These are phyloP conservation scores for Pleurotus pulmonarius DNA, from an alignment of 768 basidiomycete species.

Conservation along the genomic window DNA sequence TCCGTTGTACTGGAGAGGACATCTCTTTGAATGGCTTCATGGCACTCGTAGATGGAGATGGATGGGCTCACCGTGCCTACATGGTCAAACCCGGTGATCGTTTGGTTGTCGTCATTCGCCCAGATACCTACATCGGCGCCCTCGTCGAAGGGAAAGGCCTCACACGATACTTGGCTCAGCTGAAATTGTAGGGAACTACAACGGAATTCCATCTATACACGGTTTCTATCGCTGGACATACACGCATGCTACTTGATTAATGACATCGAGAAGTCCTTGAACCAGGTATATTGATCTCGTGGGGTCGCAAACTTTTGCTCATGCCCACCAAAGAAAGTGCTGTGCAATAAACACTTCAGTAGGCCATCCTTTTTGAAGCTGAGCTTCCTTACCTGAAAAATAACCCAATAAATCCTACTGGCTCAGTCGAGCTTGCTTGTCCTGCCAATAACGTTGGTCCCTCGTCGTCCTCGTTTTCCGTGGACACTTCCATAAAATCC, in stretches of 20 bases:
- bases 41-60: neutral
- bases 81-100: neutral
- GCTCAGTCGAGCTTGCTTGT: constrained; percentile 12
- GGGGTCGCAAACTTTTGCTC: constrained; percentile 64
- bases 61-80: constrained; percentile 6
- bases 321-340: constrained; percentile 81
- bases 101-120: constrained; percentile 13
- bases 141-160: too few species aligned
- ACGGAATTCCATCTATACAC: too few species aligned
- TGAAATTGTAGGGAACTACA: too few species aligned
- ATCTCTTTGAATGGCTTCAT: neutral
- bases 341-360: constrained; percentile 16
- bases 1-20: neutral
- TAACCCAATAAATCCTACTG: constrained; percentile 46
- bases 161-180: too few species aligned
- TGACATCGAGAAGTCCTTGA: constrained; percentile 60
- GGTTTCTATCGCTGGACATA: too few species aligned
- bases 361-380: neutral
- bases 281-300: constrained; percentile 72
- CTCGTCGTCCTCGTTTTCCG: constrained; percentile 3
- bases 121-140: constrained; percentile 19
- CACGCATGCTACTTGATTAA: constrained; percentile 13
- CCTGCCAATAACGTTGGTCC: constrained; percentile 6
- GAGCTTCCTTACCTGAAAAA: constrained; percentile 67
- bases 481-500: neutral